These are phyloP conservation scores for Wolfiporia cocos DNA, from an alignment of 1,284 basidiomycete species.

Conservation along the genomic window DNA sequence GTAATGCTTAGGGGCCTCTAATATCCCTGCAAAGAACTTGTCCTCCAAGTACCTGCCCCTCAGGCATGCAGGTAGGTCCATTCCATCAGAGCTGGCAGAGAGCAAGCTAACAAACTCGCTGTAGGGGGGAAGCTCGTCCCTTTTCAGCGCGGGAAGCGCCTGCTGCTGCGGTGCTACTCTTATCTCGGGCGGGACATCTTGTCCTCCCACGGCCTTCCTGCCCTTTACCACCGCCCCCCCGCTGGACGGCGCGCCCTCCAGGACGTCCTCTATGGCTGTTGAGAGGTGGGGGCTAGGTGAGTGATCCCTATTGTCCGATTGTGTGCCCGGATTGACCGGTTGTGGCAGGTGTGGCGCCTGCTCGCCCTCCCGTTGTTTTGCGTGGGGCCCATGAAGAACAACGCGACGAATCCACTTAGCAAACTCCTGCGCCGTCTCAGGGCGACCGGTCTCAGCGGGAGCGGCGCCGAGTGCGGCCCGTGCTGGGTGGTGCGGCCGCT, in stretches of 20 bases:
- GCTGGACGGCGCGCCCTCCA: neutral
- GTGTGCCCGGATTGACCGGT: neutral
- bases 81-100: neutral
- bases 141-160: neutral
- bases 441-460: constrained; percentile 1
- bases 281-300: too few relatives aligned
- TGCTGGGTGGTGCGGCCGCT: too few relatives aligned
- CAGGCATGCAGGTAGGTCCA: constrained; percentile 14
- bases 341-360: neutral
- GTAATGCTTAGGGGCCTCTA: constrained; percentile 4
- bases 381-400: constrained; percentile 3
- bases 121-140: neutral
- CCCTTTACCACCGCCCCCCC: neutral
- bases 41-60: constrained; percentile 6
- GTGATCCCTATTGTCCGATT: too few relatives aligned
- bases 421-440: constrained; percentile 1
- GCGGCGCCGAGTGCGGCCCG: too few relatives aligned
- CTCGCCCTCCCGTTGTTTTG: constrained; percentile 2
- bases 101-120: neutral
- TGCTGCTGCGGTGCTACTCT: neutral
- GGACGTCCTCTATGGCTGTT: neutral
- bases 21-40: constrained; percentile 9
- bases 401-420: constrained; percentile 1
- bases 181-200: too few relatives aligned
- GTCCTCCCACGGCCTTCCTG: neutral